Percentiles rank a stretch among this genome's conserved stretches.
Evolutionary conservation across 768 basidiomycete species (phyloP).

Genomic region (Kwoniella sp.): DNA sequence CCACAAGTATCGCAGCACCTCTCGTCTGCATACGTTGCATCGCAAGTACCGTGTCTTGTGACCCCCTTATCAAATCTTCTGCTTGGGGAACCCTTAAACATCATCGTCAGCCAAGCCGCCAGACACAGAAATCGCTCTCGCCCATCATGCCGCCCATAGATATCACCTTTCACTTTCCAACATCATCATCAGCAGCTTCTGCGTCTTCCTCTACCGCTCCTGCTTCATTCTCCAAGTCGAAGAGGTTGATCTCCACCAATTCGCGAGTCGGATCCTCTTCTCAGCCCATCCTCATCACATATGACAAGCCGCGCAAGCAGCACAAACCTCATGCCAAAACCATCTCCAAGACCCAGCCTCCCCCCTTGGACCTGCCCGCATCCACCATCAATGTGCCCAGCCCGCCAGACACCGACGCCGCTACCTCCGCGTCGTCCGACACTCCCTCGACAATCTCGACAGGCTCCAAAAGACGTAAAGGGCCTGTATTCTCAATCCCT

Average conservation of each 20-base stretch:
- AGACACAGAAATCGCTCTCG: neutral
- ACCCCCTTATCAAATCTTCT: neutral
- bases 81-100: no score
- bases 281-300: slow-evolving; percentile 11
- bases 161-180: slow-evolving; percentile 23
- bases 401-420: slow-evolving; percentile 5
- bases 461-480: slow-evolving; percentile 26
- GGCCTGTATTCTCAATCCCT: slow-evolving; percentile 15
- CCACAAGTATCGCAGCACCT: no score
- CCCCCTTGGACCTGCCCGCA: neutral
- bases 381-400: neutral
- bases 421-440: slow-evolving; percentile 5
- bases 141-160: slow-evolving; percentile 25
- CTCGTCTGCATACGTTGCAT: no score
- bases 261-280: slow-evolving; percentile 10
- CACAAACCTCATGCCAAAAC: neutral
- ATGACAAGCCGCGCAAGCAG: slow-evolving; percentile 3
- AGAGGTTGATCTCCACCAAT: slow-evolving; percentile 11
- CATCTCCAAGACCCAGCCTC: neutral
- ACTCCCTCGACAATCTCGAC: slow-evolving; percentile 3
- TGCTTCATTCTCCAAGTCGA: slow-evolving; percentile 13
- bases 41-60: neutral
- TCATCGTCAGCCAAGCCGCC: no score
- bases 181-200: slow-evolving; percentile 2
- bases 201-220: slow-evolving; percentile 6